Percentiles rank a stretch among this genome's conserved stretches.
Evolutionary conservation across 345 rosid genomes (phyloP).

Genomic region (Ceriops zippeliana): DNA sequence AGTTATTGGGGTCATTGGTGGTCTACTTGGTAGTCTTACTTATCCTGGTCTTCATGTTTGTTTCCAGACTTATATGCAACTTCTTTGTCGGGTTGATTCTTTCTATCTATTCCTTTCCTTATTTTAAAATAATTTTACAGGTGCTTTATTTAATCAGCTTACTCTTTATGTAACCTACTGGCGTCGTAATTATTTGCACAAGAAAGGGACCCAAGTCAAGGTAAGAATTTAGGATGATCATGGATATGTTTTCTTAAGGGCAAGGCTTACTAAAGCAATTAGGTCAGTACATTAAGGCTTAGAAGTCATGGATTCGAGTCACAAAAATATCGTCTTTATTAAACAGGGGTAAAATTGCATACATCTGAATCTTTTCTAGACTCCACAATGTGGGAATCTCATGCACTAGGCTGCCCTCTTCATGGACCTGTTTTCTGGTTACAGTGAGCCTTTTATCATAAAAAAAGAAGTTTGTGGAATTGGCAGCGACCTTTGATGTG

Average conservation of each 20-base stretch:
- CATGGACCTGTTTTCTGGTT: too few species aligned
- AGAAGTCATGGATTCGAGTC: too few species aligned
- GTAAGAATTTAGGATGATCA: constrained; percentile 29
- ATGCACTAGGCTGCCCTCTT: too few species aligned
- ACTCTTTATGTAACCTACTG: constrained; percentile 72
- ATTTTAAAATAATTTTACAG: constrained; percentile 26
- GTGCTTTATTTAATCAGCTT: constrained; percentile 95
- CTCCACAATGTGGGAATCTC: too few species aligned
- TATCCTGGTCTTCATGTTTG: constrained; percentile 10
- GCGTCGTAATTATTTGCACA: constrained; percentile 87
- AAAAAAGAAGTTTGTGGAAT: too few species aligned
- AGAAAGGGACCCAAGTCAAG: constrained; percentile 81
- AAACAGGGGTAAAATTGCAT: too few species aligned
- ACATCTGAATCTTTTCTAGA: too few species aligned
- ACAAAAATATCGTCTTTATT: too few species aligned
- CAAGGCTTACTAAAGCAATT: too few species aligned
- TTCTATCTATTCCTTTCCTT: constrained; percentile 10
- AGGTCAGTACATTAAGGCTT: too few species aligned
- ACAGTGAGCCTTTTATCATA: too few species aligned
- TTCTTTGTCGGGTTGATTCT: not conserved
- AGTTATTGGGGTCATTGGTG: constrained; percentile 89
- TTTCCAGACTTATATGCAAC: not conserved
- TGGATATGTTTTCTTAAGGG: not conserved
- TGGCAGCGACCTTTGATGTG: too few species aligned
- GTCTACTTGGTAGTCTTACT: constrained; percentile 65